These are phyloP conservation scores for Cucumis melo DNA, from an alignment of 306 rosid species.

Conservation along the genomic window DNA sequence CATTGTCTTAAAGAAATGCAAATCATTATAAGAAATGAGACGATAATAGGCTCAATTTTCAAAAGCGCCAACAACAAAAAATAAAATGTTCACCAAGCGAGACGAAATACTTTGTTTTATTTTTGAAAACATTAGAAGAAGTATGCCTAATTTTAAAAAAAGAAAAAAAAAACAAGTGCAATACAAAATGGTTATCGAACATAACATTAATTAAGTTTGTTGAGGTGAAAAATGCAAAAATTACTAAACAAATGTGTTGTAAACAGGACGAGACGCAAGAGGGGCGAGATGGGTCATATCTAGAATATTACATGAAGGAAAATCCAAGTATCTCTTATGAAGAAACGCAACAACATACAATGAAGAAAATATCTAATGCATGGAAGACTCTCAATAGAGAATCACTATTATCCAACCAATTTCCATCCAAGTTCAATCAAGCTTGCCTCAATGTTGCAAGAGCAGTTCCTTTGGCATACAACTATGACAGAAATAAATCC, in stretches of 20 bases:
- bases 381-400: conserved; percentile 23
- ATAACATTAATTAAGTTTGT: too few species aligned
- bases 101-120: too few species aligned
- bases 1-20: too few species aligned
- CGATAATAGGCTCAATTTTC: too few species aligned
- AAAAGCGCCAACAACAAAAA: too few species aligned
- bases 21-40: too few species aligned
- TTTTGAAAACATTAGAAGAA: too few species aligned
- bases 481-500: conserved; percentile 26
- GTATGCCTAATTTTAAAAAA: too few species aligned
- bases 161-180: too few species aligned
- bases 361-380: conserved; percentile 11
- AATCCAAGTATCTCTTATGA: not conserved
- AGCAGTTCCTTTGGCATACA: conserved; percentile 40
- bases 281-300: conserved; percentile 30
- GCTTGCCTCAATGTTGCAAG: conserved; percentile 43
- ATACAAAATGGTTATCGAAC: too few species aligned
- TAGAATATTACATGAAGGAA: conserved; percentile 3
- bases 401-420: not conserved
- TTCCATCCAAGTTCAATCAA: conserved; percentile 3
- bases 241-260: not conserved
- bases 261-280: not conserved
- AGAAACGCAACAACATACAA: not conserved
- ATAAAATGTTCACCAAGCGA: too few species aligned
- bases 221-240: too few species aligned